These are phyloP conservation scores for Yamadazyma kanchanaburiensis DNA, from an alignment of 1,139 yeast genomes.

Conservation along the genomic window DNA sequence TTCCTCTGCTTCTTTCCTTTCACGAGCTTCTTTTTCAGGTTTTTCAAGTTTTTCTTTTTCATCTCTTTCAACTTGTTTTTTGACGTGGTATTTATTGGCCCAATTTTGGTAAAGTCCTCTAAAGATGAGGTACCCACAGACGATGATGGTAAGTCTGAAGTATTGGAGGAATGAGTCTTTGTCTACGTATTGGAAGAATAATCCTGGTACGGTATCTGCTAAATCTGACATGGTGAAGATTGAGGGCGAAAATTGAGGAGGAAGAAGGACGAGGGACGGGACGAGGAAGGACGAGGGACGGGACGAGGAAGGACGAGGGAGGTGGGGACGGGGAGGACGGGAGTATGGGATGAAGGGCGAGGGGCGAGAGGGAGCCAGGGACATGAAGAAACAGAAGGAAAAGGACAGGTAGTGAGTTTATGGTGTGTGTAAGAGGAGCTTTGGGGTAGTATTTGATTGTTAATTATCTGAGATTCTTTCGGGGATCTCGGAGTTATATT, in stretches of 20 bases:
- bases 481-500: too few relatives aligned
- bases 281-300: not conserved
- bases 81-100: conserved; percentile 51
- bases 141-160: conserved; percentile 32
- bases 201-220: conserved; percentile 19
- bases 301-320: not conserved
- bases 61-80: conserved; percentile 49
- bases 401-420: too few relatives aligned
- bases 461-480: too few relatives aligned
- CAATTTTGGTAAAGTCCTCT: conserved; percentile 37
- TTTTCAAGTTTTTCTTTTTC: conserved; percentile 37
- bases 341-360: too few relatives aligned
- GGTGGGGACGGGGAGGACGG: too few relatives aligned
- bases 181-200: conserved; percentile 35
- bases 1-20: conserved; percentile 25
- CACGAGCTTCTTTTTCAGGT: conserved; percentile 31
- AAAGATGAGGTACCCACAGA: conserved; percentile 34
- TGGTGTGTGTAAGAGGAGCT: too few relatives aligned
- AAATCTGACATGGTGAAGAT: conserved; percentile 1
- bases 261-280: not conserved
- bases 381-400: too few relatives aligned
- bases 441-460: too few relatives aligned
- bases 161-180: conserved; percentile 34
- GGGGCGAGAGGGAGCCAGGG: too few relatives aligned
- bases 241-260: conserved; percentile 1